Percentiles rank a stretch among this genome's conserved stretches.
These are phyloP conservation scores for Blastobotrys niveus DNA, from an alignment of 1,139 yeast species.

Conservation along the genomic window DNA sequence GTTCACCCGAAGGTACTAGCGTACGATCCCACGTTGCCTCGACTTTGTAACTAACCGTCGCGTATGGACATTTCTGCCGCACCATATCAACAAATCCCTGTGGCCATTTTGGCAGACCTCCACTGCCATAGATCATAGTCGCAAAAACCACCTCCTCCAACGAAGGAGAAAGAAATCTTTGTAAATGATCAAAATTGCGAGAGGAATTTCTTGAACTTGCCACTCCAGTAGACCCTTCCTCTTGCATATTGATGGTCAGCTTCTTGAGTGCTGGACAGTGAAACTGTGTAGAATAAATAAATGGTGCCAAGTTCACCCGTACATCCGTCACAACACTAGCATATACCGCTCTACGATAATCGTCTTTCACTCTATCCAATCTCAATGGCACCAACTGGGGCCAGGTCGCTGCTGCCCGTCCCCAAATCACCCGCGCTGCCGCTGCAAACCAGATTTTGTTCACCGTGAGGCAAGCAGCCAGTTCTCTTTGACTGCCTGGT, in stretches of 20 bases:
- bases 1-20: too few species aligned
- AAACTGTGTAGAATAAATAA: background rate
- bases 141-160: background rate
- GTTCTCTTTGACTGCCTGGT: background rate
- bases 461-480: background rate
- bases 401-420: background rate
- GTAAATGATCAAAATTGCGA: slow-evolving; percentile 1
- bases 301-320: background rate
- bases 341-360: background rate
- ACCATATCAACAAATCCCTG: background rate
- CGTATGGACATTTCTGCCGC: background rate
- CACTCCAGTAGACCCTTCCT: too few species aligned
- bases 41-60: background rate
- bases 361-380: background rate
- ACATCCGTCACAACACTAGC: background rate
- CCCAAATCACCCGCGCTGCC: slow-evolving; percentile 1
- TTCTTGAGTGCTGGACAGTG: background rate
- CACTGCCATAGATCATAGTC: background rate
- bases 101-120: background rate
- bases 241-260: background rate
- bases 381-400: background rate
- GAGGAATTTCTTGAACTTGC: too few species aligned
- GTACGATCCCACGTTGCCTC: slow-evolving; percentile 3
- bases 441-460: slow-evolving; percentile 2
- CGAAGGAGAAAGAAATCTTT: background rate